Base-by-base conservation (phyloP, 2,329 filamentous ascomycete species). In the Albifimbria verrucaria region DNA sequence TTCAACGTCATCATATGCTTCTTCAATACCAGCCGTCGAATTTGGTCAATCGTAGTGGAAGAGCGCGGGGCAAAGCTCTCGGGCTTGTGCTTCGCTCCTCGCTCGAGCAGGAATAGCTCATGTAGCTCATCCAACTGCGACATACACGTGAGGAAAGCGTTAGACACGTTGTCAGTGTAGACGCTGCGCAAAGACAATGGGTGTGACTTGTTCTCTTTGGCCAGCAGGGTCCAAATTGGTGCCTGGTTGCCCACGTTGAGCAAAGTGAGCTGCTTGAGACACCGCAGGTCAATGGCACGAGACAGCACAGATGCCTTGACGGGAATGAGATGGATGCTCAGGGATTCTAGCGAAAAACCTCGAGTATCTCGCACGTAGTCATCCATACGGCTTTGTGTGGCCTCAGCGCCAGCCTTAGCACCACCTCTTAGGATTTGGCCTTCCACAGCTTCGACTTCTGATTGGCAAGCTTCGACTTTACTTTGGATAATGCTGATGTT, bases 231-330 rank as follows among this genome's bases (percentile, higher is more conserved):
- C 85, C 85, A 88, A 56, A 88, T 79, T 0, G 77, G 71, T 24
- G 74, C 74, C 63, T 88, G 85, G 5, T 78, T 72, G 2, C 85
- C 85, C 18, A 87, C 83, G 56, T 85, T 86, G 45, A 88, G 75
- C 22, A 88, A 71, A 1, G 82, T 84, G 18, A 88, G 70, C 46
- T 74, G 76, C 57, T 71, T 77, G n/a, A 88, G 70, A 4, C 72
- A 71, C n/a, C 71, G 72, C 3, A 88, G 60, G 58, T 88, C 82
- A 32, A 88, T 68, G 1, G 81, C 80, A 24, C 75, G 73, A 18
- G 73, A 77, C 9, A 88, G 62, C 1, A 86, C 75, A 0, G 79
- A 80, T 2, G 83, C 74, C 63, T 81, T 84, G 59, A 85, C 73
- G 0, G 85, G 85, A 28, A 88, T 77, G 26, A 85, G 73, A 59